phyloP scores from a whole-genome alignment of 805 yeast genomes.

The Suhomyces prunicola region DNA sequence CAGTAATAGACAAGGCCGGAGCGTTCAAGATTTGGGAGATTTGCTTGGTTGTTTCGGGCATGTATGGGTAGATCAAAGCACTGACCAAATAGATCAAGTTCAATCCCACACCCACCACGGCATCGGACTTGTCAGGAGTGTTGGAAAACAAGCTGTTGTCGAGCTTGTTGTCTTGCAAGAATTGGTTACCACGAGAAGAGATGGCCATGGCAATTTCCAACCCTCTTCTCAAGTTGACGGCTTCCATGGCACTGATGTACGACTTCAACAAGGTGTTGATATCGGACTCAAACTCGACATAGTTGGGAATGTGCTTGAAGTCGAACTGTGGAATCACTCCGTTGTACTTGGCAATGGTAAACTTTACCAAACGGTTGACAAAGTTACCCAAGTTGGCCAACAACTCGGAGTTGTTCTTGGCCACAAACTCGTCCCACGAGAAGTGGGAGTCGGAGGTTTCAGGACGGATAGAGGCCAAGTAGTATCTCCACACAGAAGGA shows the following conservation, averaged over 20 bases:
- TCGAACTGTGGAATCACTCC: constrained; percentile 79
- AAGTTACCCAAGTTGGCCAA: constrained; percentile 96
- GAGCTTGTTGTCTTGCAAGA: constrained; percentile 92
- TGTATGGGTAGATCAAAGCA: constrained; percentile 78
- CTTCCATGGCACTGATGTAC: constrained; percentile 74
- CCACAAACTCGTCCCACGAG: constrained; percentile 95
- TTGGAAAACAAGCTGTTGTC: constrained; percentile 82
- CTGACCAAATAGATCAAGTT: constrained; percentile 85
- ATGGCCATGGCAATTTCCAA: constrained; percentile 87
- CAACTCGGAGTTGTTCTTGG: constrained; percentile 89
- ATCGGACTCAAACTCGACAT: constrained; percentile 48
- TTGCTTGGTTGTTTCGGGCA: constrained; percentile 76
- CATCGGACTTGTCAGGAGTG: constrained; percentile 77
- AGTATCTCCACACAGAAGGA: constrained; percentile 97
- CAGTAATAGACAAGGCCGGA: constrained; percentile 75
- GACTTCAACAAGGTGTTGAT: constrained; percentile 56
- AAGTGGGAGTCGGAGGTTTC: constrained; percentile 95
- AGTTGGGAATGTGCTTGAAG: constrained; percentile 45
- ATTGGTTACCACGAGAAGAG: constrained; percentile 89
- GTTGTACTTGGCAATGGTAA: constrained; percentile 83
- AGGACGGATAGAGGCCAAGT: constrained; percentile 88
- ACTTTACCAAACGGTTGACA: constrained; percentile 90
- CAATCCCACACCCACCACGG: constrained; percentile 88
- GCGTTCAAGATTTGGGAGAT: constrained; percentile 80
- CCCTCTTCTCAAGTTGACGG: constrained; percentile 80